Percentiles rank a stretch among this genome's conserved stretches.
Evolutionary conservation across 1,284 basidiomycete genomes (phyloP).

Genomic region (Sporisorium scitamineum): DNA sequence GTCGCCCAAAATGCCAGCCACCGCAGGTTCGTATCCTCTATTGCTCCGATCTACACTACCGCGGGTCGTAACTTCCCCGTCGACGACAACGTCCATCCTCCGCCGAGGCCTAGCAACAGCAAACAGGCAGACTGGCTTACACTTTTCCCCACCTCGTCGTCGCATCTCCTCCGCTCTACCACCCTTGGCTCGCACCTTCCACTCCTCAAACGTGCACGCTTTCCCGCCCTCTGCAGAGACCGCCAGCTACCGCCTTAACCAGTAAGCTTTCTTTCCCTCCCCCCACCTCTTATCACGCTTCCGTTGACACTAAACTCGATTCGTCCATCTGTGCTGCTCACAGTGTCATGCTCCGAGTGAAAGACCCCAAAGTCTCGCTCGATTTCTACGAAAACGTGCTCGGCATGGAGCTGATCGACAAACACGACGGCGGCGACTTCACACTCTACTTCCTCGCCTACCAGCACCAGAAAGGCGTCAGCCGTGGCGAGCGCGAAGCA

Average conservation of each 20-base stretch:
- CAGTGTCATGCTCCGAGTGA: slow-evolving; percentile 87
- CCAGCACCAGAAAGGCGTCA: slow-evolving; percentile 74
- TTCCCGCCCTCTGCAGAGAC: slow-evolving; percentile 54
- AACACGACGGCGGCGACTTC: slow-evolving; percentile 72
- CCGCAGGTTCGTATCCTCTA: slow-evolving; percentile 52
- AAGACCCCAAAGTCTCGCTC: slow-evolving; percentile 78
- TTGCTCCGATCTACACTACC: neutral
- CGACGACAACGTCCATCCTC: neutral
- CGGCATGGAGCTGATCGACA: slow-evolving; percentile 85
- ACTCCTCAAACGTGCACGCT: neutral
- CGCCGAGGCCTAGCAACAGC: neutral
- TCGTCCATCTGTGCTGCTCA: neutral
- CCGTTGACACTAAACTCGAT: neutral
- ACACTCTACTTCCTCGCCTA: slow-evolving; percentile 80
- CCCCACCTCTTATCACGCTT: neutral
- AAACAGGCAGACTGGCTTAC: slow-evolving; percentile 6
- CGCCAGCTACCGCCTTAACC: slow-evolving; percentile 64
- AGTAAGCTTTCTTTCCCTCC: slow-evolving; percentile 35
- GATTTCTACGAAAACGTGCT: slow-evolving; percentile 72
- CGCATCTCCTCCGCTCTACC: neutral
- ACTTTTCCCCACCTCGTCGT: slow-evolving; percentile 7
- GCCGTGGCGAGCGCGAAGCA: slow-evolving; percentile 75
- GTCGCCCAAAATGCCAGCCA: slow-evolving; percentile 48
- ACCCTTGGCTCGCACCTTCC: neutral
- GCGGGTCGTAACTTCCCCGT: neutral